phyloP scores from a whole-genome alignment of 306 rosid genomes.

The Astragalus membranaceus region DNA sequence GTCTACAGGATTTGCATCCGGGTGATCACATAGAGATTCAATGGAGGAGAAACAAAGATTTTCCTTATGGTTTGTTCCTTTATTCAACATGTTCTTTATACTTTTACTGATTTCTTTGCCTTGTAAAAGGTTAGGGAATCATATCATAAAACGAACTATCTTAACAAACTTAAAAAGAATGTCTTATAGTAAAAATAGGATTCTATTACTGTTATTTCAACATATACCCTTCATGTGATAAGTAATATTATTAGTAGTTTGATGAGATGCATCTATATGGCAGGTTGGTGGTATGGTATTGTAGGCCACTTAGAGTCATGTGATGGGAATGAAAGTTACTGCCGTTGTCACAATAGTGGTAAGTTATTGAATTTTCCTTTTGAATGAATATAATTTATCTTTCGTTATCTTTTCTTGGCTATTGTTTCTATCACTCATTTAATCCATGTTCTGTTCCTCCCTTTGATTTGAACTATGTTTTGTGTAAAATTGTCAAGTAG shows the following conservation, averaged over 20 bases:
- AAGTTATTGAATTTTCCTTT: constrained; percentile 39
- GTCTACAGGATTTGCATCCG: constrained; percentile 59
- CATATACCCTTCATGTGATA: constrained; percentile 8
- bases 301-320: constrained; percentile 94
- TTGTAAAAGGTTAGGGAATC: neutral
- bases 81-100: constrained; percentile 11
- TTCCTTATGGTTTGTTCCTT: constrained; percentile 81
- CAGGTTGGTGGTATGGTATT: constrained; percentile 99
- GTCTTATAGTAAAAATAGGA: neutral
- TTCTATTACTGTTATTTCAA: constrained; percentile 9
- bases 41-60: constrained; percentile 92
- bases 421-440: neutral
- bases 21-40: constrained; percentile 94
- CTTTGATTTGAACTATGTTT: too few species aligned
- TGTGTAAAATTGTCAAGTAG: too few species aligned
- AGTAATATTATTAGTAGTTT: neutral
- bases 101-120: neutral
- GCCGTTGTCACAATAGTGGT: constrained; percentile 73
- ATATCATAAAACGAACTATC: neutral
- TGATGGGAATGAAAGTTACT: constrained; percentile 61
- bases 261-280: constrained; percentile 30
- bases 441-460: constrained; percentile 10
- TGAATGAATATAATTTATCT: constrained; percentile 13
- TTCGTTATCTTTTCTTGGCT: neutral
- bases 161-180: neutral